phyloP scores from a whole-genome alignment of 2,329 filamentous ascomycete genomes.

The Blumeriella jaapii region DNA sequence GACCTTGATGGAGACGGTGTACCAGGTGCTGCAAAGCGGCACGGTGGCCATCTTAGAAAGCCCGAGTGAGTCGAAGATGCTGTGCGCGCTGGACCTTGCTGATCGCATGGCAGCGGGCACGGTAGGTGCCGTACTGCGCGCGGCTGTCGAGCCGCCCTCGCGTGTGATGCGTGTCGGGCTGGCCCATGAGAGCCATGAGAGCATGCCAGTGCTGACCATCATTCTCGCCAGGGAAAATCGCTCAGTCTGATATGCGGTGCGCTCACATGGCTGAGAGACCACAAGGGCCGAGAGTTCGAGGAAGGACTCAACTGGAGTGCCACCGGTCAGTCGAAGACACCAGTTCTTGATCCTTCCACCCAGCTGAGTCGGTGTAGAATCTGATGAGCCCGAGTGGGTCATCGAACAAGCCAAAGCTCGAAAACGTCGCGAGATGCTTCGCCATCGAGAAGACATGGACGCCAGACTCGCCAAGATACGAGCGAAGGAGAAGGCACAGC shows the following conservation, averaged over 20 bases:
- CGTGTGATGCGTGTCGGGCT: too few species aligned
- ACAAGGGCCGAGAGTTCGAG: slow-evolving; percentile 38
- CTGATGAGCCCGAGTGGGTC: slow-evolving; percentile 60
- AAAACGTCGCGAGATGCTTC: slow-evolving; percentile 41
- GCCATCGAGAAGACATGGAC: slow-evolving; percentile 48
- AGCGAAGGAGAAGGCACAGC: slow-evolving; percentile 42
- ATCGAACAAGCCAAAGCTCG: slow-evolving; percentile 47
- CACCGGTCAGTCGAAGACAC: slow-evolving; percentile 11
- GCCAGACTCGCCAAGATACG: slow-evolving; percentile 43
- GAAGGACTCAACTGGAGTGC: slow-evolving; percentile 19
- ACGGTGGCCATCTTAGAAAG: slow-evolving; percentile 64
- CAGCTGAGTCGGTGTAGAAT: slow-evolving; percentile 26
- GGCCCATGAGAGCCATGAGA: too few species aligned
- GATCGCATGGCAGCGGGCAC: slow-evolving; percentile 4
- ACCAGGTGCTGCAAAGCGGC: slow-evolving; percentile 52
- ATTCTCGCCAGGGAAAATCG: slow-evolving; percentile 59
- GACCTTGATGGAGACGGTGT: slow-evolving; percentile 59
- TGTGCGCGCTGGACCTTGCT: background rate
- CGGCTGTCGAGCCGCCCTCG: too few species aligned
- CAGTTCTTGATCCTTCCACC: background rate
- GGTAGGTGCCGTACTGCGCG: slow-evolving; percentile 9
- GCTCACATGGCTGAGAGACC: slow-evolving; percentile 59
- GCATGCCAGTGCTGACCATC: too few species aligned
- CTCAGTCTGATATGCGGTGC: slow-evolving; percentile 61
- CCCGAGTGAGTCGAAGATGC: slow-evolving; percentile 30